phyloP scores from a whole-genome alignment of 2,329 filamentous ascomycete species.

The Pseudogymnoascus verrucosus region DNA sequence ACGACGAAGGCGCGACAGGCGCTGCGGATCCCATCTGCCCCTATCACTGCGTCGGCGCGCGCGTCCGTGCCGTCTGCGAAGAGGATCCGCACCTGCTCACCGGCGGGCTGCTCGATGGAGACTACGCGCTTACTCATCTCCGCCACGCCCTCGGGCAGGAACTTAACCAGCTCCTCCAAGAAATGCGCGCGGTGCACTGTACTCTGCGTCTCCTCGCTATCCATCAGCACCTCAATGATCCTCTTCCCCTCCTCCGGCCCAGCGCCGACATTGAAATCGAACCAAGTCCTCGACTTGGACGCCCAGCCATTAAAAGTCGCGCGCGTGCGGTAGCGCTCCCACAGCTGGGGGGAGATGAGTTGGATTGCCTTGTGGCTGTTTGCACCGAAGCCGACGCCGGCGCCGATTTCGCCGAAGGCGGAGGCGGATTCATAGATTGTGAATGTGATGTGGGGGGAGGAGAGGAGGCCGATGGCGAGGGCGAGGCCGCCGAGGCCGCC shows the following conservation, averaged over 20 bases:
- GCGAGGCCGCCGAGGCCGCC: slow-evolving; percentile 50
- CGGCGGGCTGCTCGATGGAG: slow-evolving; percentile 16
- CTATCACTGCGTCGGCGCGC: slow-evolving; percentile 41
- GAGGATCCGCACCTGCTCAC: slow-evolving; percentile 22
- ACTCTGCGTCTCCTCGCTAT: slow-evolving; percentile 22
- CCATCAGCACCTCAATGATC: slow-evolving; percentile 22
- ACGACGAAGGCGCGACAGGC: slow-evolving; percentile 43
- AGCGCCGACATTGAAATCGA: slow-evolving; percentile 31
- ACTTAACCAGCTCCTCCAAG: slow-evolving; percentile 32
- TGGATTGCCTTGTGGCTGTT: slow-evolving; percentile 48
- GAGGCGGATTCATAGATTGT: slow-evolving; percentile 48
- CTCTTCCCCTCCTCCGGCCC: slow-evolving; percentile 21
- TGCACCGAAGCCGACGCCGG: slow-evolving; percentile 48
- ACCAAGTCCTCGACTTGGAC: slow-evolving; percentile 31
- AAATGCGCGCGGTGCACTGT: slow-evolving; percentile 32
- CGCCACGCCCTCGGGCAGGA: slow-evolving; percentile 27
- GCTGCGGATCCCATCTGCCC: slow-evolving; percentile 56
- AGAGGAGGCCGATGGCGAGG: slow-evolving; percentile 44
- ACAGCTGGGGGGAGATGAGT: slow-evolving; percentile 39
- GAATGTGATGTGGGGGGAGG: slow-evolving; percentile 33
- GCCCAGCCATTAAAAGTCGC: slow-evolving; percentile 21
- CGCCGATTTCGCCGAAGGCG: slow-evolving; percentile 49
- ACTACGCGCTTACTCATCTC: slow-evolving; percentile 27
- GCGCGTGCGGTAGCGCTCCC: slow-evolving; percentile 34
- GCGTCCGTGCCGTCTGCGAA: slow-evolving; percentile 37